Evolutionary conservation across 73 alveolate genomes (phyloP), one percentile per base, ranked within the genome.

Genomic region (Blepharisma japonicum): DNA sequence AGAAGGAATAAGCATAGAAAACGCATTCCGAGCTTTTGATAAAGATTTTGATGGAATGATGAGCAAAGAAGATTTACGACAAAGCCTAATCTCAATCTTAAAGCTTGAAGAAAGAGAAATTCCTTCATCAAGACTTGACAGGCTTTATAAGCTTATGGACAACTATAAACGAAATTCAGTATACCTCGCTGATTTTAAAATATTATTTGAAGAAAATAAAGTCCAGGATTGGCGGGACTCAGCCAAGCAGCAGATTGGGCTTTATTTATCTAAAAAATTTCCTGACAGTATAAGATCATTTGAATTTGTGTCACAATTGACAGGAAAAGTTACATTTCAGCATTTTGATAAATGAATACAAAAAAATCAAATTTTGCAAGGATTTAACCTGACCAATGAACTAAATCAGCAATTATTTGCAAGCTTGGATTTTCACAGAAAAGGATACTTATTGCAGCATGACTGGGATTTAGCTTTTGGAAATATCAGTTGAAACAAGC

Each of bases 31-130:
- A 61, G 77, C 89, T 50, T 90, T 90, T 56, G 98, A 92, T 68
- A 74, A 83, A 56, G 96, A 90, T 85, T 92, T 92, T 71, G 96
- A 92, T 81, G 96, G 98, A n/a, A 55, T 71, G 56, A 85, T 92
- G 8, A 83, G 67, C 25, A 80, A 87, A 55, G 79, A 68, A 6
- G 98, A 92, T 74, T 86, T 92, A 48, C 87, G 78, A 53, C 55
- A 85, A 78, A 74, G 83, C 51, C 72, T 92, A 9, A 81, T 74
- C 47, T 84, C 90, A 38, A 74, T 83, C 21, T 46, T 92, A 25
- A 90, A 90, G 68, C 82, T 83, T 14, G 81, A 87, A 50, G 93
- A 79, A 49, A 71, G 84, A 80, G 66, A 51, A 11, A 14, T 11
- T 18, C n/a, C 27, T 11, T 51, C 66, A 5, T 85, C 93, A 5